Evolutionary conservation across 768 basidiomycete species (phyloP).

Genomic region (Cystoderma amianthinum): DNA sequence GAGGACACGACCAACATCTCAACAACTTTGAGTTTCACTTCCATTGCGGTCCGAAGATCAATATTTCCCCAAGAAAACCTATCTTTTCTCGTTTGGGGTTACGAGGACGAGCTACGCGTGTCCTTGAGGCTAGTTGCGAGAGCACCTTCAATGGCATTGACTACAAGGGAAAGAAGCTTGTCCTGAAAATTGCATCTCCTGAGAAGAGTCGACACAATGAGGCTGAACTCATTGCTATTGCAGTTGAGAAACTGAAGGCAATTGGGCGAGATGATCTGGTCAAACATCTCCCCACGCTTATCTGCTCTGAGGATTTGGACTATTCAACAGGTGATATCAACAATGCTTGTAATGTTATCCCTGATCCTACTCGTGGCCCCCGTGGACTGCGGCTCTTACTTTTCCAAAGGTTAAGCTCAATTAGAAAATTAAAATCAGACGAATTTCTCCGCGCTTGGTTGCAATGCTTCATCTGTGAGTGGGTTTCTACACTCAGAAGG

Average conservation of each 20-base stretch:
- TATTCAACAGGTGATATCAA: neutral
- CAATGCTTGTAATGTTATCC: neutral
- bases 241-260: neutral
- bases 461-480: constrained; percentile 4
- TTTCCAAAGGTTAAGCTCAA: neutral
- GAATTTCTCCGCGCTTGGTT: neutral
- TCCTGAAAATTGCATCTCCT: neutral
- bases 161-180: neutral
- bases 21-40: neutral
- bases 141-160: neutral
- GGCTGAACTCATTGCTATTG: neutral
- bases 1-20: neutral
- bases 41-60: neutral
- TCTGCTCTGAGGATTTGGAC: constrained; percentile 1
- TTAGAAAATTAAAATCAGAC: neutral
- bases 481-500: constrained; percentile 1
- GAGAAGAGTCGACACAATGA: neutral
- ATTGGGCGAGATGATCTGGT: neutral
- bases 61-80: neutral
- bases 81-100: neutral
- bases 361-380: neutral
- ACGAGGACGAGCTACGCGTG: neutral
- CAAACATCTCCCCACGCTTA: neutral
- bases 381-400: constrained; percentile 1
- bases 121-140: neutral